Evolutionary conservation across 441 rosid species (phyloP).

Genomic region (Theobroma grandiflorum): DNA sequence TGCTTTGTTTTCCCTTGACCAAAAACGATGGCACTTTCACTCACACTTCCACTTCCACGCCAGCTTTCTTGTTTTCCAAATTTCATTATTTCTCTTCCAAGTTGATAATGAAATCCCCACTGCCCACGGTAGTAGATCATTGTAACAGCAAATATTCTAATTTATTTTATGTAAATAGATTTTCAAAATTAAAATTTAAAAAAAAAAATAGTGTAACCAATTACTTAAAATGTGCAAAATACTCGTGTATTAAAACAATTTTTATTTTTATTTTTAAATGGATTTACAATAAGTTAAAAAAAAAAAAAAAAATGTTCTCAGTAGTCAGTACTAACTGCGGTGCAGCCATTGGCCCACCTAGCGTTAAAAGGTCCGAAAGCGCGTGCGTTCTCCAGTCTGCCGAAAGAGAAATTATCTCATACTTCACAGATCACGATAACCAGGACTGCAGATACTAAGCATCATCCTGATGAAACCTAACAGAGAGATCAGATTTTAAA

Average conservation of each 20-base stretch:
- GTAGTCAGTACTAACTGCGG: too few species aligned
- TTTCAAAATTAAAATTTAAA: too few species aligned
- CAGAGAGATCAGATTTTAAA: background rate
- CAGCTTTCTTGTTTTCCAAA: background rate
- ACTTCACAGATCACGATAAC: background rate
- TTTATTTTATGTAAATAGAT: too few species aligned
- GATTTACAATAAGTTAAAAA: background rate
- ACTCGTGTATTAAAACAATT: background rate
- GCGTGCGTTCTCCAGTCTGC: background rate
- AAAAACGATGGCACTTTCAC: too few species aligned
- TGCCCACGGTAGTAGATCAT: too few species aligned
- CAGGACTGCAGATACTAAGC: background rate
- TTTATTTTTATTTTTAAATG: background rate
- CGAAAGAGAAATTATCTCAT: slow-evolving; percentile 4
- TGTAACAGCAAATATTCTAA: too few species aligned
- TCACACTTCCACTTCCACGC: too few species aligned
- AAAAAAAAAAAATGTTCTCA: too few species aligned
- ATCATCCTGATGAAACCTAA: background rate
- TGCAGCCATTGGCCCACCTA: background rate
- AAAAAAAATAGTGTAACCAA: background rate
- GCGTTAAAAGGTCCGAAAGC: background rate
- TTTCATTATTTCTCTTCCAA: too few species aligned
- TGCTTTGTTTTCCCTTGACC: background rate
- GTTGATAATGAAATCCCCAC: too few species aligned
- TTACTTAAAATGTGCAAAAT: background rate